Percentiles rank a stretch among this genome's conserved stretches.
phyloP scores from a whole-genome alignment of 2,329 filamentous ascomycete species.

The Pseudogymnoascus sp. region DNA sequence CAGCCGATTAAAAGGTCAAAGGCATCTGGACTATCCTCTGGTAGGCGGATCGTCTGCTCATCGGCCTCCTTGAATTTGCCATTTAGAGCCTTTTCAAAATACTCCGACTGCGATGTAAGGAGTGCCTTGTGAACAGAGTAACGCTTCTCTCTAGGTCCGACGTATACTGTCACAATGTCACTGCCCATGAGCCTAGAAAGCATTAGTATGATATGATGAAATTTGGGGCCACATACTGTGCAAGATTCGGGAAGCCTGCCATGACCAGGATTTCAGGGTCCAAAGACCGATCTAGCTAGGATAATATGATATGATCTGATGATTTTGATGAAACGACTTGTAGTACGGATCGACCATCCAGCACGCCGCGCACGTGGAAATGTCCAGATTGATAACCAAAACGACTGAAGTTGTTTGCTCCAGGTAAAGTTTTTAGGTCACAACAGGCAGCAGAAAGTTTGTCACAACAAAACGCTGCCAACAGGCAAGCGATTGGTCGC shows the following conservation, averaged over 20 bases:
- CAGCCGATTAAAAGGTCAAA: constrained; percentile 20
- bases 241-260: not conserved
- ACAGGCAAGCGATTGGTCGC: not conserved
- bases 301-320: not conserved
- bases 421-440: not conserved
- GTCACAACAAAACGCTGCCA: not conserved
- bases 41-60: constrained; percentile 16
- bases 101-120: constrained; percentile 20
- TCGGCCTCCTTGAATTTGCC: constrained; percentile 19
- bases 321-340: not conserved
- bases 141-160: constrained; percentile 17
- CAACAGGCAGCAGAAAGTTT: not conserved
- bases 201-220: not conserved
- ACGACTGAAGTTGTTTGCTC: not conserved
- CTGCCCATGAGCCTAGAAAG: constrained; percentile 15
- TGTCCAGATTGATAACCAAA: not conserved
- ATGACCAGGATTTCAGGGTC: not conserved
- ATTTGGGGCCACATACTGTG: not conserved
- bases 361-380: not conserved
- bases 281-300: not conserved
- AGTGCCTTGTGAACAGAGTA: constrained; percentile 23
- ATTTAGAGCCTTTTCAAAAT: constrained; percentile 22
- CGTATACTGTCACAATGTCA: constrained; percentile 19
- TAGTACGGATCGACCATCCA: not conserved
- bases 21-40: constrained; percentile 17